These are phyloP conservation scores for Persicaria maculosa DNA, from an alignment of 148 eudicot genomes.

Conservation along the genomic window DNA sequence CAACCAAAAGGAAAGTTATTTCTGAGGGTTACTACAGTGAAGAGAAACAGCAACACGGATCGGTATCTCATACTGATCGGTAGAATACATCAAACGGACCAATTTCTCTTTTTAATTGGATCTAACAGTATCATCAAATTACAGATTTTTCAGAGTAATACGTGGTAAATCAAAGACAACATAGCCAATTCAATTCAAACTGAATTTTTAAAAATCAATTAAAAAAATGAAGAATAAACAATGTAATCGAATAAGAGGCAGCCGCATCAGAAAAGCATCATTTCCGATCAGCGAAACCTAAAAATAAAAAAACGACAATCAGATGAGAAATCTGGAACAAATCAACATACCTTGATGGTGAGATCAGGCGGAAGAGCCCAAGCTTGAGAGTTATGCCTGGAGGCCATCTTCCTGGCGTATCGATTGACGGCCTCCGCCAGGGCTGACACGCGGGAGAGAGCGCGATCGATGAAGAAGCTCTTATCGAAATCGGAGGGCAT, in stretches of 20 bases:
- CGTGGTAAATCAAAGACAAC: not conserved
- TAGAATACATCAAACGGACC: not conserved
- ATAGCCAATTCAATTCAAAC: not conserved
- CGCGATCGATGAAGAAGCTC: conserved; percentile 37
- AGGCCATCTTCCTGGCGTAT: conserved; percentile 34
- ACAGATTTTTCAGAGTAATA: not conserved
- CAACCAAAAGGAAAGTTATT: not conserved
- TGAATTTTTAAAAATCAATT: not conserved
- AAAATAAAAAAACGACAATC: not conserved
- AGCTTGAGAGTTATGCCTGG: conserved; percentile 39
- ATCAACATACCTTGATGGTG: conserved; percentile 40
- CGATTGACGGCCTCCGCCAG: conserved; percentile 49
- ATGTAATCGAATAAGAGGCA: not conserved
- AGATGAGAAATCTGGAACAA: not conserved
- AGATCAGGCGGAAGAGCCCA: conserved; percentile 47
- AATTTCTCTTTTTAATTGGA: not conserved
- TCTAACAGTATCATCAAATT: not conserved
- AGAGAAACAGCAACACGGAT: not conserved
- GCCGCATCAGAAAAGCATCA: not conserved
- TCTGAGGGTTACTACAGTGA: not conserved
- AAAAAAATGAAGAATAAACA: not conserved
- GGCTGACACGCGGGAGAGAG: conserved; percentile 32
- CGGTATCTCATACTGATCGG: not conserved
- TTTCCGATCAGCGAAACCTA: not conserved
- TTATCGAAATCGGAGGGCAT: conserved; percentile 33